These are phyloP conservation scores for Trichosporon asahii DNA, from an alignment of 1,284 basidiomycete genomes.

Conservation along the genomic window DNA sequence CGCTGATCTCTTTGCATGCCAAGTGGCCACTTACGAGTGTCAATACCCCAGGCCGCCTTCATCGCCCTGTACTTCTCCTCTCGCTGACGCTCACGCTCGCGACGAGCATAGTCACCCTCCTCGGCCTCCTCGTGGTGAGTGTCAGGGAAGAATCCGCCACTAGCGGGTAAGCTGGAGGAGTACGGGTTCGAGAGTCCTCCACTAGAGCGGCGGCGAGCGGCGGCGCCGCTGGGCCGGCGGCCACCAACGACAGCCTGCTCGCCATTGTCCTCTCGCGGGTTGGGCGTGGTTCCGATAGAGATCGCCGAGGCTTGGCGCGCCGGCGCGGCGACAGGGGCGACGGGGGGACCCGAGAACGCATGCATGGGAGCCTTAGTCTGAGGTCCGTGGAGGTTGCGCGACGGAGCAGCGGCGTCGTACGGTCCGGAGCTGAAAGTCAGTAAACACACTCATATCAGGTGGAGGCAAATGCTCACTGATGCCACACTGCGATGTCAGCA, in stretches of 20 bases:
- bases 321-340: slow-evolving; percentile 5
- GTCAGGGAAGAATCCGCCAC: slow-evolving; percentile 49
- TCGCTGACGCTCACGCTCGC: slow-evolving; percentile 41
- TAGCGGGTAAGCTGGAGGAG: slow-evolving; percentile 47
- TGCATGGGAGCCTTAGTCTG: slow-evolving; percentile 46
- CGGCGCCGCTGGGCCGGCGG: background rate
- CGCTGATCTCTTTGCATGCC: background rate
- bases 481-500: slow-evolving; percentile 43
- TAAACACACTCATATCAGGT: background rate
- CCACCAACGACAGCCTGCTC: slow-evolving; percentile 1
- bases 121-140: slow-evolving; percentile 27
- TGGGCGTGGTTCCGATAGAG: slow-evolving; percentile 4
- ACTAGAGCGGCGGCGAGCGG: slow-evolving; percentile 28
- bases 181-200: slow-evolving; percentile 49
- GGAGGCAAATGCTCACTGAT: slow-evolving; percentile 38
- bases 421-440: slow-evolving; percentile 42
- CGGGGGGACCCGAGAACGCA: slow-evolving; percentile 35
- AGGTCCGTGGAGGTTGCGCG: slow-evolving; percentile 45
- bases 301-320: background rate
- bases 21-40: slow-evolving; percentile 42
- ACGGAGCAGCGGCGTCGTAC: slow-evolving; percentile 52
- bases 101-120: slow-evolving; percentile 35
- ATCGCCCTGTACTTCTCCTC: slow-evolving; percentile 48
- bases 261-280: background rate
- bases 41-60: slow-evolving; percentile 52